Percentiles rank a stretch among this genome's conserved stretches.
These are phyloP conservation scores for Echites panduratus DNA, from an alignment of 257 asterid genomes.

Conservation along the genomic window DNA sequence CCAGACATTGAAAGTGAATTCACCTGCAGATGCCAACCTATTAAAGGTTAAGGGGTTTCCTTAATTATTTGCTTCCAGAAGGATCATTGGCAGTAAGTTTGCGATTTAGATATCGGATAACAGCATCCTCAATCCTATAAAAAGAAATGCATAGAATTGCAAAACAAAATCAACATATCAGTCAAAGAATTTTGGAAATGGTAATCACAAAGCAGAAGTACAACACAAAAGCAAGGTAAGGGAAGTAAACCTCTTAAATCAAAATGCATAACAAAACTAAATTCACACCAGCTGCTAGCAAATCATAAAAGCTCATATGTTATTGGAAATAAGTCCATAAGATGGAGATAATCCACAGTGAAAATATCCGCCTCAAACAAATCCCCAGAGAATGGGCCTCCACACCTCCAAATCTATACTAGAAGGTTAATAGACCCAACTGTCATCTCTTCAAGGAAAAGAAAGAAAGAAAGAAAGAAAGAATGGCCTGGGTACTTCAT, in stretches of 20 bases:
- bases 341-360: not conserved
- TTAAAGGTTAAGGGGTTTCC: not conserved
- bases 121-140: constrained; percentile 69
- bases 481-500: not conserved
- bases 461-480: too few species aligned
- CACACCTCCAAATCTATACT: not conserved
- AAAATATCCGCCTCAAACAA: not conserved
- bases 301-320: too few species aligned
- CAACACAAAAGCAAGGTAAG: not conserved
- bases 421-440: not conserved
- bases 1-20: not conserved
- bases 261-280: not conserved
- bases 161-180: not conserved
- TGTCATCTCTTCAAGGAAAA: not conserved
- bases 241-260: not conserved
- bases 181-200: not conserved
- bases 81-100: constrained; percentile 37
- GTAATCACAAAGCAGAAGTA: not conserved
- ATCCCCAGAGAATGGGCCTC: not conserved
- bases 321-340: too few species aligned
- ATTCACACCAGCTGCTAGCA: not conserved
- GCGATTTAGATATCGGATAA: constrained; percentile 64
- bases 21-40: not conserved
- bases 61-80: constrained; percentile 19
- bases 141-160: constrained; percentile 8